Conservation (phyloP, 2,329 filamentous ascomycete species). For the Aspergillus tubingensis region DNA sequence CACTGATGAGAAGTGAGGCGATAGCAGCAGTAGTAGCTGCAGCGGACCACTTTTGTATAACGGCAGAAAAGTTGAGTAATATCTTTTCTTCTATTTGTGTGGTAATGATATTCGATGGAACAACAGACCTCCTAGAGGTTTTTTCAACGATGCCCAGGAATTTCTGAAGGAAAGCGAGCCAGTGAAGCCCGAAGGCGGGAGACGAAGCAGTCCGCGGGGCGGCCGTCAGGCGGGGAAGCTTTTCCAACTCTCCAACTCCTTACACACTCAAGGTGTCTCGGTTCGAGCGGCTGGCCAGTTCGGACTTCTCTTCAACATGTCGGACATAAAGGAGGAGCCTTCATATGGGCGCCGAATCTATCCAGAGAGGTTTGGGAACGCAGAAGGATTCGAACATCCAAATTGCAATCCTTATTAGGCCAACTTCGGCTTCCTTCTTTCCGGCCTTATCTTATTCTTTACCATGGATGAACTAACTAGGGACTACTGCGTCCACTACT, state of each 20-base stretch:
- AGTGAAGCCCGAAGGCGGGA: neutral
- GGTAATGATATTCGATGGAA: neutral
- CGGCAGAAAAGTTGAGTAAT: no score
- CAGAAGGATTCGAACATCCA: no score
- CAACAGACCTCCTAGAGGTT: neutral
- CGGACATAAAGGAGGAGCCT: neutral
- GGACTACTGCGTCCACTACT: neutral
- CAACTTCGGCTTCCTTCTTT: neutral
- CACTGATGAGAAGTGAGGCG: neutral
- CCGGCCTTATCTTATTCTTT: neutral
- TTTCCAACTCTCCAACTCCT: neutral
- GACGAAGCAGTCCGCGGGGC: conserved; percentile 1
- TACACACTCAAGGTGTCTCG: neutral
- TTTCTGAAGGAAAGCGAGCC: neutral
- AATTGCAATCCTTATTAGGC: neutral
- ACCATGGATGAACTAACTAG: neutral
- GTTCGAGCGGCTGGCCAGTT: neutral
- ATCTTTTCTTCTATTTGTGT: no score
- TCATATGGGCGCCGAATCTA: neutral
- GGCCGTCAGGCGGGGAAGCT: conserved; percentile 8
- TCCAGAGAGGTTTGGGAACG: no score
- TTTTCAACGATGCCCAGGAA: neutral
- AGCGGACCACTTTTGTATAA: no score
- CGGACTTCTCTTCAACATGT: neutral
- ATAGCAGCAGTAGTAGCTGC: no score